phyloP scores from a whole-genome alignment of 2,329 filamentous ascomycete genomes.

The Ascochyta pisi region DNA sequence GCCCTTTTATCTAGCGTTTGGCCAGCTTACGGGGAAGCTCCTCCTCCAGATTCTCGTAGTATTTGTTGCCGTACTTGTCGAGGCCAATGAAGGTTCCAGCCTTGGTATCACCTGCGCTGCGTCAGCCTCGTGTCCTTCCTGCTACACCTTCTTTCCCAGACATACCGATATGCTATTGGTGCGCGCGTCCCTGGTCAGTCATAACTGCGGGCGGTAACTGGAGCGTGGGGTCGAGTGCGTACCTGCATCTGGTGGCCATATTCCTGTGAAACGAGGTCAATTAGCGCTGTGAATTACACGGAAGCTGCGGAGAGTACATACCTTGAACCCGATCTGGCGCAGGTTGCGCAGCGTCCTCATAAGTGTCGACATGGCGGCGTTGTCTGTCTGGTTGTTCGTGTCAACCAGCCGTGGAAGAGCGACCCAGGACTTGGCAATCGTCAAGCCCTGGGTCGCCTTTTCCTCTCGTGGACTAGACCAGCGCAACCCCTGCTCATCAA shows the following conservation, averaged over 20 bases:
- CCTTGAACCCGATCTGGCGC: conserved; percentile 87
- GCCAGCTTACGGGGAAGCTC: conserved; percentile 81
- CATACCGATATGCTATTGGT: conserved; percentile 50
- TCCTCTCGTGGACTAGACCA: conserved; percentile 14
- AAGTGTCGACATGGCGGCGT: conserved; percentile 84
- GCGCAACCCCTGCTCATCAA: conserved; percentile 18
- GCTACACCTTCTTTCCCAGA: background rate
- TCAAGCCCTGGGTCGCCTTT: conserved; percentile 27
- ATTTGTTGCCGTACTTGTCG: conserved; percentile 97
- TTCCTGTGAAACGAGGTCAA: conserved; percentile 64
- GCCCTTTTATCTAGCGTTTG: background rate
- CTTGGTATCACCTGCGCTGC: conserved; percentile 85
- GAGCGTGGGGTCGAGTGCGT: conserved; percentile 54
- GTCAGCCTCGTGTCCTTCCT: conserved; percentile 34
- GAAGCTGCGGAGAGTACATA: conserved; percentile 49
- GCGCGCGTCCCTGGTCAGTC: conserved; percentile 35
- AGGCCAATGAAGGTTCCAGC: conserved; percentile 82
- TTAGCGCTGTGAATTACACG: conserved; percentile 36
- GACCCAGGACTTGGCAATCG: conserved; percentile 23
- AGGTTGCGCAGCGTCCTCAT: conserved; percentile 85
- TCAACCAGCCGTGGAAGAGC: conserved; percentile 28
- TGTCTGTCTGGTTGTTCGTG: conserved; percentile 25
- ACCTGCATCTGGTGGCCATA: conserved; percentile 92
- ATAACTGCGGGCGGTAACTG: conserved; percentile 24
- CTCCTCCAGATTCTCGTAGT: conserved; percentile 87